Base-by-base conservation (phyloP, 345 rosid genomes). In the Conringia planisiliqua region DNA sequence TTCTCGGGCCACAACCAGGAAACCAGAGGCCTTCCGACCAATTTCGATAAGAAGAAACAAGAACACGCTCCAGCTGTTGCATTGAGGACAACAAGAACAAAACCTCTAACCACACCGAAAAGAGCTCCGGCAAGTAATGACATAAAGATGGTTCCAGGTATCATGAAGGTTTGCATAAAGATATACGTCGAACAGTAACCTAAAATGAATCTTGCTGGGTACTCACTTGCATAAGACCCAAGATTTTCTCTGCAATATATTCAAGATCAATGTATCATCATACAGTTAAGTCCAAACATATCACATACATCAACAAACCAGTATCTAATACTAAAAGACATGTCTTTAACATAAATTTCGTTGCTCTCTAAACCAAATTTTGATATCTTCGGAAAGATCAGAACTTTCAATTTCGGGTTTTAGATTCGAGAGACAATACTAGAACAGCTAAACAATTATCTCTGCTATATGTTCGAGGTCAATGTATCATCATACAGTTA, bases 111-210 rank as follows among this genome's bases (percentile, higher is more conserved):
- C 30, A 92, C 97, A 2, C 99, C 99, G 66, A 91, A 94, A 52
- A 94, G 97, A 36, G 99, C 97, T 68, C 99, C 99, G 26, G 97
- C 97, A 6, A 94, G 92, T 79, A 90, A 71, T 43, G 99, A 92
- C 99, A 95, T 90, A 83, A 95, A 95, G 85, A 95, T 89, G 12
- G 99, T 95, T 72, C 97, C 99, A 29, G 97, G 99, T 70, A 95
- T 94, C 99, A 94, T 94, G 77, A 94, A 94, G 12, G 97, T 95
- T 83, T 95, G 99, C 99, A 95, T 95, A 85, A 95, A 95, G 81
- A 95, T 90, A 77, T 94, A 95, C 0, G 93, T 95, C 4, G 99
- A 87, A 74, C 97, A 92, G 83, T 94, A 94, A 56, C 97, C 97
- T 75, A 94, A 80, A 62, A 92, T 85, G 81, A 94, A 94, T 65